These are phyloP conservation scores for Aeschynomene evenia DNA, from an alignment of 306 rosid genomes.

Conservation along the genomic window DNA sequence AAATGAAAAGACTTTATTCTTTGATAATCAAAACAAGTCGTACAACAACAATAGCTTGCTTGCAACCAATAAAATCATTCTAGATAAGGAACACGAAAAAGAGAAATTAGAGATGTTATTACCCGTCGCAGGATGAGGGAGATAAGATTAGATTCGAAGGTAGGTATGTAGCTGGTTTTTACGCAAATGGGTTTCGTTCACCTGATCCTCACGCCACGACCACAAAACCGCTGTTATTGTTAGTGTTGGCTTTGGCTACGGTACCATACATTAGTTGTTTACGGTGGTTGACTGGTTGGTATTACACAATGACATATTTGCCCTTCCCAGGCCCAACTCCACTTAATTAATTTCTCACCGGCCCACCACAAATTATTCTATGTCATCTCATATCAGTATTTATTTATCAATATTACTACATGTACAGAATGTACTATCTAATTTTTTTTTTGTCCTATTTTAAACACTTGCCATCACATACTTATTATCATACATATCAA, in stretches of 20 bases:
- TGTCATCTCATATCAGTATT: no score
- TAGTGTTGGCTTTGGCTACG: no score
- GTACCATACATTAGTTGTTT: neutral
- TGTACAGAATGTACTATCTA: no score
- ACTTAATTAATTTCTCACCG: neutral
- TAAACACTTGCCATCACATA: no score
- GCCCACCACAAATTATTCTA: no score
- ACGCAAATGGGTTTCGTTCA: neutral
- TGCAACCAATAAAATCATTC: neutral
- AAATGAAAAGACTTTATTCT: neutral
- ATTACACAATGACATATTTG: neutral
- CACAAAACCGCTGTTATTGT: neutral
- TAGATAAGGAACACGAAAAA: neutral
- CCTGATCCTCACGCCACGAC: neutral
- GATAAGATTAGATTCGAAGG: neutral
- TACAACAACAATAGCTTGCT: neutral
- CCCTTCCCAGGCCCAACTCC: neutral
- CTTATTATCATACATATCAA: no score
- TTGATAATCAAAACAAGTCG: neutral
- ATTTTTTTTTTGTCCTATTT: no score
- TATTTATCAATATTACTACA: no score
- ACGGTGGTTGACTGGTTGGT: neutral
- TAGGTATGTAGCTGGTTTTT: conserved; percentile 1
- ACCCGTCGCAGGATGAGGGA: neutral
- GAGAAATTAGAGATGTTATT: neutral